These are phyloP conservation scores for Boletus rufocinnamomeus DNA, from an alignment of 768 basidiomycete genomes.

Conservation along the genomic window DNA sequence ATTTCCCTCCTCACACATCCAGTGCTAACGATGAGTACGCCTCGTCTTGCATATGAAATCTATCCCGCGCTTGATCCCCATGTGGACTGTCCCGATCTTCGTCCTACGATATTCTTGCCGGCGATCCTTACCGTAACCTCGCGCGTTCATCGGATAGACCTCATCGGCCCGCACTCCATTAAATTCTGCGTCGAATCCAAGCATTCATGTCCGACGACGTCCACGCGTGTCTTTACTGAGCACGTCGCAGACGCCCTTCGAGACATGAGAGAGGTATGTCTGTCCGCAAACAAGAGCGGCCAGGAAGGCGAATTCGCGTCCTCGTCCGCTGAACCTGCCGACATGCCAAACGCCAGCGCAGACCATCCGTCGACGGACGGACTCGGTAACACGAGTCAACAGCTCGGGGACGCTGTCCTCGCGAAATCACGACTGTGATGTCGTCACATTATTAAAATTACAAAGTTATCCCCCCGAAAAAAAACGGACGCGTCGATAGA, in stretches of 20 bases:
- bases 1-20: background rate
- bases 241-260: conserved; percentile 61
- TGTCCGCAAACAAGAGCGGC: conserved; percentile 7
- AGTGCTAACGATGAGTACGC: background rate
- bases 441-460: background rate
- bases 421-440: conserved; percentile 23
- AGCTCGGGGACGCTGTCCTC: conserved; percentile 3
- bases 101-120: background rate
- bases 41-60: background rate
- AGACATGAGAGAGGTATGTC: conserved; percentile 67
- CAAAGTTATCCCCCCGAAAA: background rate
- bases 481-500: background rate
- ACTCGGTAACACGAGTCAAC: background rate
- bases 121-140: background rate
- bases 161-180: conserved; percentile 73
- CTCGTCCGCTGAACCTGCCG: background rate
- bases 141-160: conserved; percentile 49
- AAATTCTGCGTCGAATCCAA: conserved; percentile 97
- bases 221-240: conserved; percentile 66
- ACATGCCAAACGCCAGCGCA: no score
- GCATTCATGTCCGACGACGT: conserved; percentile 63
- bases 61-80: no score
- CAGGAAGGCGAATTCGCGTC: conserved; percentile 9
- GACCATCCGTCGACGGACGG: background rate
- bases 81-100: background rate